Evolutionary conservation across 495 filamentous ascomycete genomes (phyloP).

Genomic region (Daldinia decipiens): DNA sequence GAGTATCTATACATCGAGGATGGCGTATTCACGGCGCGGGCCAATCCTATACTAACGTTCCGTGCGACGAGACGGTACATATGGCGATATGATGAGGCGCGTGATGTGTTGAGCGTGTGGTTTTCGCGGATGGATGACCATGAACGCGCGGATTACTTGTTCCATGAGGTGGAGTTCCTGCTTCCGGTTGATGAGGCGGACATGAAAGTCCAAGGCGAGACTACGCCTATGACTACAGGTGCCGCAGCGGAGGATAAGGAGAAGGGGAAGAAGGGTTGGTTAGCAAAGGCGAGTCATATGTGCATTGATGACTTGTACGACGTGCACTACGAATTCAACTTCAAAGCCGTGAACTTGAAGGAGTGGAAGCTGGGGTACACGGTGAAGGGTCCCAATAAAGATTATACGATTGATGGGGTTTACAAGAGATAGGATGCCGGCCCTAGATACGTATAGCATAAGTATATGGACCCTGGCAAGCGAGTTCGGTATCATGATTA

Average conservation of each 20-base stretch:
- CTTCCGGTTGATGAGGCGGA: constrained; percentile 27
- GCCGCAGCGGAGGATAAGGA: constrained; percentile 37
- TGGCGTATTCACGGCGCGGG: constrained; percentile 64
- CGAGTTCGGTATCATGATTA: not conserved
- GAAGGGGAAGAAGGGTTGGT: constrained; percentile 52
- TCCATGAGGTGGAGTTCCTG: constrained; percentile 65
- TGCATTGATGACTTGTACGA: constrained; percentile 73
- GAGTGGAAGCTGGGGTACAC: constrained; percentile 67
- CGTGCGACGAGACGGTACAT: constrained; percentile 62
- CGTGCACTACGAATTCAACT: constrained; percentile 68
- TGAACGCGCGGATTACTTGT: constrained; percentile 70
- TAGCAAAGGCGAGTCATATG: constrained; percentile 68
- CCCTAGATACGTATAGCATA: not conserved
- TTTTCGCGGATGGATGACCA: constrained; percentile 69
- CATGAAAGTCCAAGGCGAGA: not conserved
- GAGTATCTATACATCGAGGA: constrained; percentile 77
- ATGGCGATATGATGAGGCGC: constrained; percentile 66
- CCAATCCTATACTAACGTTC: constrained; percentile 54
- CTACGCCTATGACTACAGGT: not conserved
- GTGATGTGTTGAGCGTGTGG: constrained; percentile 71
- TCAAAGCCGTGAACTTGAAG: constrained; percentile 62
- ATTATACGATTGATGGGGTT: constrained; percentile 67
- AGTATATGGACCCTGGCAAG: not conserved
- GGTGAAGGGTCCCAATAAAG: constrained; percentile 74
- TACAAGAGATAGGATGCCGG: constrained; percentile 52